Evolutionary conservation across 257 asterid species (phyloP).

Genomic region (Primulina eburnea): DNA sequence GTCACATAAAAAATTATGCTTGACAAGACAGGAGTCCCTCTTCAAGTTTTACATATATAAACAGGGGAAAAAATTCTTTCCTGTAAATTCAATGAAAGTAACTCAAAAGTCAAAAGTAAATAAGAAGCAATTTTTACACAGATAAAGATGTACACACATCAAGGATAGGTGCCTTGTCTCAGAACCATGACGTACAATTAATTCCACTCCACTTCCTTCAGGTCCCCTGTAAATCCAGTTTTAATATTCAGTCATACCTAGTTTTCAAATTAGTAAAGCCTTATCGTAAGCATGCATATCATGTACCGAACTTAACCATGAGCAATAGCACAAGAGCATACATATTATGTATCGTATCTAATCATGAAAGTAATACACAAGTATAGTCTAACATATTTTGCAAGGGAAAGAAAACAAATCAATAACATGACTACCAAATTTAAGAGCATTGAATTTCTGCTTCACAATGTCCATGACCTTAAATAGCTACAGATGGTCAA

Average conservation of each 20-base stretch:
- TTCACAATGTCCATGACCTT: neutral
- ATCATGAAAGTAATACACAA: neutral
- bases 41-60: constrained; percentile 16
- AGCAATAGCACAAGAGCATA: neutral
- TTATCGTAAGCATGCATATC: neutral
- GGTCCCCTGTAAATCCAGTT: constrained; percentile 73
- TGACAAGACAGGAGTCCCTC: constrained; percentile 1
- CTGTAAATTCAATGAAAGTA: neutral
- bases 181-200: constrained; percentile 58
- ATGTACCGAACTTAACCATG: neutral
- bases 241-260: constrained; percentile 24
- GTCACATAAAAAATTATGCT: constrained; percentile 1
- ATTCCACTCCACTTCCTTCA: constrained; percentile 85
- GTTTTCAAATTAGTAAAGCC: constrained; percentile 16
- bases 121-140: constrained; percentile 10
- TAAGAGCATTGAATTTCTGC: neutral
- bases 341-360: neutral
- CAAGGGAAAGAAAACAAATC: neutral
- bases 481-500: neutral
- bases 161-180: constrained; percentile 63
- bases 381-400: constrained; percentile 1
- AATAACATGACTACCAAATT: constrained; percentile 5
- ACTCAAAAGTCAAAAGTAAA: constrained; percentile 7
- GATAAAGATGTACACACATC: constrained; percentile 46
- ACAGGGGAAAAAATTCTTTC: constrained; percentile 1